Conservation (phyloP, 176 grass and related monocot genomes). For the Lolium multiflorum region DNA sequence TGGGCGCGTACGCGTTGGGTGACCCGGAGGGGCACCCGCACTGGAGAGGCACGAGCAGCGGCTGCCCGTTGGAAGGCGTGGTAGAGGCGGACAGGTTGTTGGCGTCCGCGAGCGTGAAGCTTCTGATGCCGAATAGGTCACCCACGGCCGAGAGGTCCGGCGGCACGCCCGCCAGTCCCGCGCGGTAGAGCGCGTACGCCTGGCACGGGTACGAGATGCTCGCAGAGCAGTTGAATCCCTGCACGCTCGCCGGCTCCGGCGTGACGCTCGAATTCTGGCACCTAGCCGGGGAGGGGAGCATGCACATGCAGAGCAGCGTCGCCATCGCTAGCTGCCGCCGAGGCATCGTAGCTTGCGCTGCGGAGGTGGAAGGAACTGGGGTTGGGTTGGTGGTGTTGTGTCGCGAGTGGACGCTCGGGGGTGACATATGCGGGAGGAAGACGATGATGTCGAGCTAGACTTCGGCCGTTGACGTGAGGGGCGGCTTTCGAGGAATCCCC, state of each 20-base stretch:
- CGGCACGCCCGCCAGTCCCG: constrained; percentile 16
- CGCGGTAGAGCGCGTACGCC: constrained; percentile 80
- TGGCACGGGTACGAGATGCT: constrained; percentile 69
- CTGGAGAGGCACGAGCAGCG: constrained; percentile 75
- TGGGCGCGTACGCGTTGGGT: constrained; percentile 58
- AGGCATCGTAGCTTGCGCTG: background rate
- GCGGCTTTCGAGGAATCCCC: too few species aligned
- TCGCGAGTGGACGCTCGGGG: too few species aligned
- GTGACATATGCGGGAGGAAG: too few species aligned
- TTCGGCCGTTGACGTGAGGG: too few species aligned
- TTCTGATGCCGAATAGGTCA: constrained; percentile 70
- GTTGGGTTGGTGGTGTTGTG: too few species aligned
- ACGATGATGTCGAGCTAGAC: too few species aligned
- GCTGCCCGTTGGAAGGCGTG: constrained; percentile 46
- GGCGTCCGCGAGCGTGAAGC: constrained; percentile 70
- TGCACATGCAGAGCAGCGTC: constrained; percentile 34
- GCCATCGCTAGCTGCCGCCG: constrained; percentile 2
- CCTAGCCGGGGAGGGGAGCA: background rate
- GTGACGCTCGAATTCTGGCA: constrained; percentile 35
- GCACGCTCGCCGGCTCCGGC: constrained; percentile 40
- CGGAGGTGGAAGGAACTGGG: background rate
- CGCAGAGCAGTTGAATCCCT: constrained; percentile 73
- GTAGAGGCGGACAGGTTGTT: constrained; percentile 66
- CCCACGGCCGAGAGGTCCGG: constrained; percentile 58
- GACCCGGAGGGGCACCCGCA: constrained; percentile 59